A percentile compares a stretch with the other conserved stretches of the same genome.
Conservation (phyloP, 2,329 filamentous ascomycete species). For the Rhynchosporium secalis region DNA sequence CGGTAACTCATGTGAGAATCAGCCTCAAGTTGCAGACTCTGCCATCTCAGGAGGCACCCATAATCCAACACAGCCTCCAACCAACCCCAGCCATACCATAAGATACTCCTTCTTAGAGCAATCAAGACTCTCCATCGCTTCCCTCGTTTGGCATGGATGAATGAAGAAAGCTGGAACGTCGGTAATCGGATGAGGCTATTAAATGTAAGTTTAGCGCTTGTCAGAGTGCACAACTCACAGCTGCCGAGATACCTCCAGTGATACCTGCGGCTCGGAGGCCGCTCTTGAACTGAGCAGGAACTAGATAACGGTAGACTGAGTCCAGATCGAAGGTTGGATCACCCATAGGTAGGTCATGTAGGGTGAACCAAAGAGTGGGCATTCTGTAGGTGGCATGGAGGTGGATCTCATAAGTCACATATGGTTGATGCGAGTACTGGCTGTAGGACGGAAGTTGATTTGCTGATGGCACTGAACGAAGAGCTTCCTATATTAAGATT, state of each 20-base stretch:
- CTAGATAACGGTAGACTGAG: slow-evolving; percentile 68
- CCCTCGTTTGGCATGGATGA: slow-evolving; percentile 86
- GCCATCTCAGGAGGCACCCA: slow-evolving; percentile 73
- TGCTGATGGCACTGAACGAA: slow-evolving; percentile 19
- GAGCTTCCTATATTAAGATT: slow-evolving; percentile 29
- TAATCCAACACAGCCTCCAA: slow-evolving; percentile 78
- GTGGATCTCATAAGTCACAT: slow-evolving; percentile 67
- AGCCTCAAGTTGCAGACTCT: not conserved
- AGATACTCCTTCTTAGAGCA: slow-evolving; percentile 70
- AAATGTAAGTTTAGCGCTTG: not conserved
- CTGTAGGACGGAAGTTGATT: slow-evolving; percentile 30
- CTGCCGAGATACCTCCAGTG: slow-evolving; percentile 73
- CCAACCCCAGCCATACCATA: slow-evolving; percentile 83
- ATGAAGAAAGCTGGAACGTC: slow-evolving; percentile 82
- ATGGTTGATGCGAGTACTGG: slow-evolving; percentile 43
- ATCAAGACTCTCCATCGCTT: slow-evolving; percentile 68
- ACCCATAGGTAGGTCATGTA: slow-evolving; percentile 57
- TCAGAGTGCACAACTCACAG: slow-evolving; percentile 56
- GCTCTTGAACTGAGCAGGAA: slow-evolving; percentile 64
- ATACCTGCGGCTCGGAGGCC: slow-evolving; percentile 61
- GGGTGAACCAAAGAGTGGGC: slow-evolving; percentile 74
- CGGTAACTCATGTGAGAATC: too few species aligned
- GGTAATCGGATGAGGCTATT: slow-evolving; percentile 67
- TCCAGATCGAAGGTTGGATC: slow-evolving; percentile 63
- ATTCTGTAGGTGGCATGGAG: slow-evolving; percentile 73